Evolutionary conservation across 305 asterid genomes (phyloP).

Genomic region (Fraxinus greggii): DNA sequence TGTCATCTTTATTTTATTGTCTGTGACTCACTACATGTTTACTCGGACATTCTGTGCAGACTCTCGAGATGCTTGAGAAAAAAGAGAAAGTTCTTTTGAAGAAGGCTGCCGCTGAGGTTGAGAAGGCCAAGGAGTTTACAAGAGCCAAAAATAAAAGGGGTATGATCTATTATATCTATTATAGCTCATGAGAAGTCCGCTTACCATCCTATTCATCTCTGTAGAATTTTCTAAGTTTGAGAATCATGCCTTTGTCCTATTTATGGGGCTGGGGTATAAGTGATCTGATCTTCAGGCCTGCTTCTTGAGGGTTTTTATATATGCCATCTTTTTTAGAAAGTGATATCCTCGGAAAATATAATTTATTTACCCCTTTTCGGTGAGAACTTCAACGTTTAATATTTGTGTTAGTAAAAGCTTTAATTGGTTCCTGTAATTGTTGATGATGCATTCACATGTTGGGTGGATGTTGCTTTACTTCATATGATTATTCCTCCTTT

Average conservation of each 20-base stretch:
- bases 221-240: conserved; percentile 11
- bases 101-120: conserved; percentile 69
- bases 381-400: not conserved
- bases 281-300: not conserved
- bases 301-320: not conserved
- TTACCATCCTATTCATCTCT: not conserved
- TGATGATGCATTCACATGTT: not conserved
- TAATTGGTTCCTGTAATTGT: not conserved
- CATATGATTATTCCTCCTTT: not conserved
- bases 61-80: conserved; percentile 84
- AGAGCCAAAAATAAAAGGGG: conserved; percentile 76
- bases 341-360: not conserved
- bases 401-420: not conserved
- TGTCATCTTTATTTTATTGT: not conserved
- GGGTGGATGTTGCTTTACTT: not conserved
- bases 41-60: conserved; percentile 40
- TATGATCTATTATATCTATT: conserved; percentile 29
- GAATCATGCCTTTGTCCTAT: not conserved
- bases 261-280: not conserved
- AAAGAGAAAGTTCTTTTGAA: conserved; percentile 71
- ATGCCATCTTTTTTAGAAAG: not conserved
- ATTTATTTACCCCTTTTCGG: not conserved
- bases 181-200: conserved; percentile 13
- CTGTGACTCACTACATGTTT: conserved; percentile 12
- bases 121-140: conserved; percentile 72